Conservation (phyloP, 768 basidiomycete genomes). For the Lactarius evosmus region DNA sequence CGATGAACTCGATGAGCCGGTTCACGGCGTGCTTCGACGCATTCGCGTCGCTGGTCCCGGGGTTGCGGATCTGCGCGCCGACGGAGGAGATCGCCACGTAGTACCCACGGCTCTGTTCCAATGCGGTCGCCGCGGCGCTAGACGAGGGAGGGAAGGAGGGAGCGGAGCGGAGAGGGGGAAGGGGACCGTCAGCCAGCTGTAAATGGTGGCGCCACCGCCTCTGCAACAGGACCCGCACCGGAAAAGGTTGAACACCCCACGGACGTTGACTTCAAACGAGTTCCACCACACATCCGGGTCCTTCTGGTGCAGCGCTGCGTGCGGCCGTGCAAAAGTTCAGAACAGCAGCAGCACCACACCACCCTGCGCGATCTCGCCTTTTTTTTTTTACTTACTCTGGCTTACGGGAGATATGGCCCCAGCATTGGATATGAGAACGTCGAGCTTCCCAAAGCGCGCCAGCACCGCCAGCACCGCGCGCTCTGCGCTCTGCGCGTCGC, state of each 20-base stretch:
- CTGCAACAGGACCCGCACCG: background rate
- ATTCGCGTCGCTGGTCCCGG: constrained; percentile 10
- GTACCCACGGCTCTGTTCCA: constrained; percentile 3
- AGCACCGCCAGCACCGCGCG: background rate
- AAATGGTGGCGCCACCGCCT: too few species aligned
- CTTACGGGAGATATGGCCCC: background rate
- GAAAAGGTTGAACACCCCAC: constrained; percentile 15
- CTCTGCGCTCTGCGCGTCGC: background rate
- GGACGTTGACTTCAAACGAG: constrained; percentile 16
- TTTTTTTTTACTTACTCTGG: background rate
- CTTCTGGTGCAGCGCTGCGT: constrained; percentile 2
- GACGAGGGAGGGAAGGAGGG: too few species aligned
- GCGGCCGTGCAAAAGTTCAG: background rate
- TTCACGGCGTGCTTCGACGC: constrained; percentile 10
- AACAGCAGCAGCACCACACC: background rate
- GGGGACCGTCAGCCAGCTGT: background rate
- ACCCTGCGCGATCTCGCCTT: too few species aligned
- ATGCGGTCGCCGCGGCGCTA: background rate
- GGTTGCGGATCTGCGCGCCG: background rate
- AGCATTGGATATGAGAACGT: constrained; percentile 14
- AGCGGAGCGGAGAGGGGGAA: too few species aligned
- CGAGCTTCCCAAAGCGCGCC: constrained; percentile 11
- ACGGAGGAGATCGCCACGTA: constrained; percentile 4
- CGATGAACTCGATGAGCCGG: constrained; percentile 18
- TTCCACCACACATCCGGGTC: constrained; percentile 21